phyloP scores from a whole-genome alignment of 805 yeast genomes.

The Saturnispora besseyi region DNA sequence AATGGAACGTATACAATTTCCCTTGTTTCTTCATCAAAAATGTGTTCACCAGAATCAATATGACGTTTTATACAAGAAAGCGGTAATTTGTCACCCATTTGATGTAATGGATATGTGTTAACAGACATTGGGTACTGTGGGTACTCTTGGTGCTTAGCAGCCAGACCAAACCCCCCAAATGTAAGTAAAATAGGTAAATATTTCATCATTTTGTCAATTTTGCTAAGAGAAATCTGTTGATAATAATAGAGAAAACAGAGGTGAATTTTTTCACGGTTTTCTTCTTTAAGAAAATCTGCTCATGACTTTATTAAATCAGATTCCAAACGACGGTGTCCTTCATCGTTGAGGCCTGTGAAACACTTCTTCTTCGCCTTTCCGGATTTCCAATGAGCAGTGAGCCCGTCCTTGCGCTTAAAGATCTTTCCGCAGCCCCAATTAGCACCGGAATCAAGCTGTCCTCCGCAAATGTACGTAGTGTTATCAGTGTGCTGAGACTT shows the following conservation, averaged over 20 bases:
- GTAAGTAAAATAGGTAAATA: background rate
- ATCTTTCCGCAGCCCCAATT: slow-evolving; percentile 30
- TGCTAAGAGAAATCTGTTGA: background rate
- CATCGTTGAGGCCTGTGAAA: slow-evolving; percentile 16
- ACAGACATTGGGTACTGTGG: slow-evolving; percentile 20
- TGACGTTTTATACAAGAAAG: slow-evolving; percentile 58
- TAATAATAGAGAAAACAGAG: background rate
- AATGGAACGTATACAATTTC: slow-evolving; percentile 49
- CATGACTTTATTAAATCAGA: slow-evolving; percentile 5
- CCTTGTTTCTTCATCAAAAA: slow-evolving; percentile 47
- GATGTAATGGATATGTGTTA: slow-evolving; percentile 14
- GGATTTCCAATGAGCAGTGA: slow-evolving; percentile 30
- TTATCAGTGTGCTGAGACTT: slow-evolving; percentile 25
- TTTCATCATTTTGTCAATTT: background rate
- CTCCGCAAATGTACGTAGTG: slow-evolving; percentile 24
- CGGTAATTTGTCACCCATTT: slow-evolving; percentile 34
- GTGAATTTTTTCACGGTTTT: background rate
- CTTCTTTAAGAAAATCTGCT: background rate
- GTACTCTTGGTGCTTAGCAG: slow-evolving; percentile 19
- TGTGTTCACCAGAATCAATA: slow-evolving; percentile 71
- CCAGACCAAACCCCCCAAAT: slow-evolving; percentile 3
- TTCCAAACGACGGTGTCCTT: slow-evolving; percentile 6
- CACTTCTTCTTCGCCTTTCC: slow-evolving; percentile 29
- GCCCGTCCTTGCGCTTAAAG: slow-evolving; percentile 30
- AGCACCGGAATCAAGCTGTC: slow-evolving; percentile 22